Percentiles rank a stretch among this genome's conserved stretches.
phyloP scores from a whole-genome alignment of 2,329 filamentous ascomycete species.

The Beauveria sp. region DNA sequence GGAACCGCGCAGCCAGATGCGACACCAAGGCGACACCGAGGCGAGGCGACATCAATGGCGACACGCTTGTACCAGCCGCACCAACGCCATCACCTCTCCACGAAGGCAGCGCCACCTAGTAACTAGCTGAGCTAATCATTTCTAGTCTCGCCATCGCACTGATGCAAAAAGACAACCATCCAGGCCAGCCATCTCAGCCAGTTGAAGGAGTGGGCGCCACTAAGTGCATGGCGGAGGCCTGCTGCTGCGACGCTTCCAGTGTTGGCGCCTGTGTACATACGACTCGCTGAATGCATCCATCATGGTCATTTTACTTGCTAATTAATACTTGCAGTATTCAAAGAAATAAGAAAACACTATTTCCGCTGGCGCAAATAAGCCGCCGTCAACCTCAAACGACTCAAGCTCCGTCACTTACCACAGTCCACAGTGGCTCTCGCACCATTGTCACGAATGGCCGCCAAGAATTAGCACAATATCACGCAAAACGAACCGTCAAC shows the following conservation, averaged over 20 bases:
- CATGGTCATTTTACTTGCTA: not conserved
- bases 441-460: not conserved
- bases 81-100: not conserved
- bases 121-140: not conserved
- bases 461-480: constrained; percentile 3
- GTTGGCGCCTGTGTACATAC: not conserved
- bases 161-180: not conserved
- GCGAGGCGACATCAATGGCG: constrained; percentile 5
- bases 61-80: not conserved
- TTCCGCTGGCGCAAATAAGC: not conserved
- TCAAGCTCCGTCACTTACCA: no score
- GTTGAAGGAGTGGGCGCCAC: not conserved
- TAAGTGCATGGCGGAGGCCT: not conserved
- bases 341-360: not conserved
- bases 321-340: not conserved
- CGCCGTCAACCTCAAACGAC: no score
- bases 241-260: not conserved
- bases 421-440: not conserved
- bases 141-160: not conserved
- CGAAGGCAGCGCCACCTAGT: not conserved
- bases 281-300: not conserved
- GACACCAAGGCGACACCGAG: constrained; percentile 2
- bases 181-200: not conserved
- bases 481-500: not conserved
- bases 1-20: constrained; percentile 2